Conservation (phyloP, 1,284 basidiomycete genomes). For the Thecaphora frezii region DNA sequence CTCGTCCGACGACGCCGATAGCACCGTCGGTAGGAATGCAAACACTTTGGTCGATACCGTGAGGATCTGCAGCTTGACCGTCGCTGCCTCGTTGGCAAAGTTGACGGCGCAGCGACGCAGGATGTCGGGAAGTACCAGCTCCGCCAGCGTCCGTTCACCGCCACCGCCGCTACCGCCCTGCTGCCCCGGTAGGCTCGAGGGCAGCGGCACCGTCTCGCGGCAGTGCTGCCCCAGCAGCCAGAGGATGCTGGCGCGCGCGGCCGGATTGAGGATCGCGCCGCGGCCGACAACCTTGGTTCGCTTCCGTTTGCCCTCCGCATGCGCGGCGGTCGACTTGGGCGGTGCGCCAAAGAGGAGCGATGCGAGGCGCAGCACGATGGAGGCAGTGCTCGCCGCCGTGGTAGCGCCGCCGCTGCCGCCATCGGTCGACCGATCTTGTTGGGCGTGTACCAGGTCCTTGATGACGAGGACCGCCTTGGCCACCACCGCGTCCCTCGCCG, state of each 20-base stretch:
- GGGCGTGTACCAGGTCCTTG: constrained; percentile 20
- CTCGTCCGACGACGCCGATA: constrained; percentile 2
- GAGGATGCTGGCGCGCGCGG: constrained; percentile 41
- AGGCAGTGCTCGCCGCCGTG: constrained; percentile 14
- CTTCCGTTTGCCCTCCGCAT: constrained; percentile 3
- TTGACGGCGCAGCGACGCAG: constrained; percentile 49
- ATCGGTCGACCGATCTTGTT: neutral
- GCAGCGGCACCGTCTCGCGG: constrained; percentile 12
- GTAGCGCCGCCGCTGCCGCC: neutral
- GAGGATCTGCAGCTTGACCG: constrained; percentile 45
- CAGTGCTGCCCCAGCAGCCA: constrained; percentile 56
- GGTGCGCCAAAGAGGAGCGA: constrained; percentile 37
- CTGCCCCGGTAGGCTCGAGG: neutral
- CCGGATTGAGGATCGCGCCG: constrained; percentile 28
- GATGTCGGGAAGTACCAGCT: constrained; percentile 47
- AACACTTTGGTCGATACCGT: constrained; percentile 47
- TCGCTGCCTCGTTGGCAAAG: constrained; percentile 41
- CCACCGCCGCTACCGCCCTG: neutral
- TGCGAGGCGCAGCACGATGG: constrained; percentile 37
- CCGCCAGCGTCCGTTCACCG: constrained; percentile 29
- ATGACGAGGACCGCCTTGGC: constrained; percentile 25
- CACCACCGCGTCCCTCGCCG: constrained; percentile 15
- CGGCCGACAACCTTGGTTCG: constrained; percentile 38
- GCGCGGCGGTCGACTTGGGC: constrained; percentile 1
- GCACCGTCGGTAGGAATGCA: constrained; percentile 24